phyloP scores from a whole-genome alignment of 2,329 filamentous ascomycete species.

The Pseudodiploospora longispora region DNA sequence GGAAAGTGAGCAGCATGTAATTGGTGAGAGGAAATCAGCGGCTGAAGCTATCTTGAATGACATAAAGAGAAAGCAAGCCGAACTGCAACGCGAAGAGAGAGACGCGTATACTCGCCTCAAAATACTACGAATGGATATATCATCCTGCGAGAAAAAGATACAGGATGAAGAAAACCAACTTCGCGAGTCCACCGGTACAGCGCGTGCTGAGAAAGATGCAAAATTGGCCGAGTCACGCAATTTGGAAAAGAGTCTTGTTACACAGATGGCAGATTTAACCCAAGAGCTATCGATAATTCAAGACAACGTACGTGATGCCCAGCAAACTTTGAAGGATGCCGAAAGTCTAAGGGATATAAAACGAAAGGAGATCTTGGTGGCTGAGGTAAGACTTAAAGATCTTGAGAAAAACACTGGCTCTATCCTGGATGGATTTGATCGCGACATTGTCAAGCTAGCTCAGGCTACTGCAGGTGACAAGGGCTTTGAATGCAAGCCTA shows the following conservation, averaged over 20 bases:
- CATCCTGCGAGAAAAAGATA: conserved; percentile 39
- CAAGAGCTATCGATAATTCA: conserved; percentile 26
- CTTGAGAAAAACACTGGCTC: conserved; percentile 49
- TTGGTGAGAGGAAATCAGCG: conserved; percentile 34
- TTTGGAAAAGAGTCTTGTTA: conserved; percentile 18
- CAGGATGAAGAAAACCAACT: conserved; percentile 53
- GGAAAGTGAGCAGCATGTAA: conserved; percentile 36
- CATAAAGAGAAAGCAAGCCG: conserved; percentile 43
- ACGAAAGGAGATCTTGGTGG: conserved; percentile 43
- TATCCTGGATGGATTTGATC: conserved; percentile 56
- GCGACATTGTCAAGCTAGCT: conserved; percentile 55
- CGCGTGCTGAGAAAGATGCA: conserved; percentile 54
- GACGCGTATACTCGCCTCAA: conserved; percentile 53
- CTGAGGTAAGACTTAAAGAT: conserved; percentile 38
- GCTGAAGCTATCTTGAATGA: conserved; percentile 46
- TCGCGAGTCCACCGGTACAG: conserved; percentile 60
- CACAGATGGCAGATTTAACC: conserved; percentile 19
- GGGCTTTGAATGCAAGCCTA: conserved; percentile 61
- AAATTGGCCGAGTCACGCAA: conserved; percentile 30
- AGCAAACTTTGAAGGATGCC: conserved; percentile 22
- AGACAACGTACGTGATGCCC: conserved; percentile 22
- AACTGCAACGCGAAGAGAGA: conserved; percentile 56
- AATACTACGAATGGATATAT: conserved; percentile 39
- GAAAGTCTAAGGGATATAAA: conserved; percentile 34
- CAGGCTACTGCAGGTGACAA: conserved; percentile 60